Evolutionary conservation across 805 yeast genomes (phyloP).

Genomic region (Nakazawaea anatomiae): DNA sequence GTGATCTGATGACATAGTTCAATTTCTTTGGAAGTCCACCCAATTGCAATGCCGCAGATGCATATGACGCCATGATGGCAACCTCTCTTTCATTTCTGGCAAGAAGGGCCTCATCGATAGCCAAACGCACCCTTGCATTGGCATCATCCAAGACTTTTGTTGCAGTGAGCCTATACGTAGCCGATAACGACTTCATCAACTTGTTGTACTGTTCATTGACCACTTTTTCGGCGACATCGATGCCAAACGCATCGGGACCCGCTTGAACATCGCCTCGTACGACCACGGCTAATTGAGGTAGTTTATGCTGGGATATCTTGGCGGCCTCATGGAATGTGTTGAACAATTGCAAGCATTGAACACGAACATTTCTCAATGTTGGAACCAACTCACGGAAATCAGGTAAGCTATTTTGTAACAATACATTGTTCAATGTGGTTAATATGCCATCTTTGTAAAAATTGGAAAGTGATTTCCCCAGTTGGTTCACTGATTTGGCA

Average conservation of each 20-base stretch:
- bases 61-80: slow-evolving; percentile 66
- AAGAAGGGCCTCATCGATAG: slow-evolving; percentile 63
- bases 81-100: slow-evolving; percentile 44
- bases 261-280: slow-evolving; percentile 94
- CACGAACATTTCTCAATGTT: slow-evolving; percentile 74
- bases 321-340: slow-evolving; percentile 75
- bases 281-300: slow-evolving; percentile 81
- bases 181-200: slow-evolving; percentile 53
- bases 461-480: slow-evolving; percentile 7
- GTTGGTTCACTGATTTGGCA: slow-evolving; percentile 11
- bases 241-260: slow-evolving; percentile 86
- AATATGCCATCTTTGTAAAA: slow-evolving; percentile 20
- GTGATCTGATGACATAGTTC: slow-evolving; percentile 79
- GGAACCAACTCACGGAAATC: slow-evolving; percentile 83
- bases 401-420: slow-evolving; percentile 37
- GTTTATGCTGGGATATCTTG: slow-evolving; percentile 58
- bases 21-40: slow-evolving; percentile 77
- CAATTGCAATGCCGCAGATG: slow-evolving; percentile 64
- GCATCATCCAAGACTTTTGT: slow-evolving; percentile 75
- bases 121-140: slow-evolving; percentile 55
- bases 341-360: slow-evolving; percentile 79
- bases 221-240: slow-evolving; percentile 70
- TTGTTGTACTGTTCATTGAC: slow-evolving; percentile 60
- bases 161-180: slow-evolving; percentile 66
- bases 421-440: slow-evolving; percentile 25